phyloP scores from a whole-genome alignment of 352 stramenopile species.

The Pythium myriotylum region DNA sequence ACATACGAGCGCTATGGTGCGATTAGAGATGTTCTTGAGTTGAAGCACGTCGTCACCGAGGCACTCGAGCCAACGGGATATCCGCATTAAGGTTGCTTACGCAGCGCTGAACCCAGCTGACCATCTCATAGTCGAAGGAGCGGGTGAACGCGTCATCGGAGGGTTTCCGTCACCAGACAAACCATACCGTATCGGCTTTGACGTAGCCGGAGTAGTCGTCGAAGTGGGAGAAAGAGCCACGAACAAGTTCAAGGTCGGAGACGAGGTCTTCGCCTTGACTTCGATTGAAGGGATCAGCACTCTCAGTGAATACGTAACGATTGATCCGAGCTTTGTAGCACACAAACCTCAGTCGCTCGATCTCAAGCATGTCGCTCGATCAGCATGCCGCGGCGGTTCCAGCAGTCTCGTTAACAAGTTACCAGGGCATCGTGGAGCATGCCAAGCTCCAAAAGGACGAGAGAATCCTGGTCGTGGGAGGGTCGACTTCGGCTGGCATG shows the following conservation, averaged over 20 bases:
- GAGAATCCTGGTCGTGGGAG: constrained; percentile 35
- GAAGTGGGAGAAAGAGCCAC: background rate
- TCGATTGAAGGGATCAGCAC: background rate
- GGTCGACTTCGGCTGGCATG: constrained; percentile 35
- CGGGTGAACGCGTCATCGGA: background rate
- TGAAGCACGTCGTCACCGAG: background rate
- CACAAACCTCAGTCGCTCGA: constrained; percentile 38
- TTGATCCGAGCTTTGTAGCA: constrained; percentile 29
- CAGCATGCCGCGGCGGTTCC: constrained; percentile 38
- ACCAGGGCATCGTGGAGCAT: constrained; percentile 32
- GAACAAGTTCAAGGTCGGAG: constrained; percentile 10
- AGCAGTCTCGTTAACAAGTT: constrained; percentile 27
- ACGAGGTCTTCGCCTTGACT: constrained; percentile 24
- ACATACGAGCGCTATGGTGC: background rate
- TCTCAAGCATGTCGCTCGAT: no score
- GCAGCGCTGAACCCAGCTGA: constrained; percentile 16
- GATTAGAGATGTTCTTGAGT: background rate
- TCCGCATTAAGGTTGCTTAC: background rate
- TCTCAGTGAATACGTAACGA: constrained; percentile 42
- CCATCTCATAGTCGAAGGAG: constrained; percentile 6
- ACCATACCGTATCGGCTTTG: constrained; percentile 21
- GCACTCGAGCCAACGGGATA: background rate
- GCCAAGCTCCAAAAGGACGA: constrained; percentile 18
- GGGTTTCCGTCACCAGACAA: constrained; percentile 7
- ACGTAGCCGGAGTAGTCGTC: constrained; percentile 9